phyloP scores from a whole-genome alignment of 768 basidiomycete species.

The Cantharellus anzutake region DNA sequence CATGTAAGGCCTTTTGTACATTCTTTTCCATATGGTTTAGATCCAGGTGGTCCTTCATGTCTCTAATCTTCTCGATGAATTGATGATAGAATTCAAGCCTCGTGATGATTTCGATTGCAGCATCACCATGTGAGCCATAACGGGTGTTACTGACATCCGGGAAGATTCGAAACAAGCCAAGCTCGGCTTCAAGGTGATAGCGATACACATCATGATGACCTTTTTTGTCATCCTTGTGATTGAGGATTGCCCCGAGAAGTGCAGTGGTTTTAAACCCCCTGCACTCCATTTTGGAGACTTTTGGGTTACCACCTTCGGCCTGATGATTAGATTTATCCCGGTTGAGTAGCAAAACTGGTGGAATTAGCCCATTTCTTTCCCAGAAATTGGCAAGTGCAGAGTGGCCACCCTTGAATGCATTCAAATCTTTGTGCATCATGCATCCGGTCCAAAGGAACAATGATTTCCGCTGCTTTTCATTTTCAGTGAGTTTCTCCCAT shows the following conservation, averaged over 20 bases:
- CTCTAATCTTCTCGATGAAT: slow-evolving; percentile 16
- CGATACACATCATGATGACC: slow-evolving; percentile 17
- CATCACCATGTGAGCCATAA: slow-evolving; percentile 18
- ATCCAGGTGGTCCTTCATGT: slow-evolving; percentile 15
- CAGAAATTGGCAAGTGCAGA: slow-evolving; percentile 16
- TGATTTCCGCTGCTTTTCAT: slow-evolving; percentile 9
- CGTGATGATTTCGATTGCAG: slow-evolving; percentile 13
- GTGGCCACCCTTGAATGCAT: slow-evolving; percentile 24
- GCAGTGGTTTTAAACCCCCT: slow-evolving; percentile 12
- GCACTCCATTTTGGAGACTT: slow-evolving; percentile 11
- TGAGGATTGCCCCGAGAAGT: slow-evolving; percentile 17
- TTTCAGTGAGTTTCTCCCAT: slow-evolving; percentile 8
- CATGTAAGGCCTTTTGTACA: slow-evolving; percentile 11
- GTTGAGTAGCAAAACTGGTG: slow-evolving; percentile 5
- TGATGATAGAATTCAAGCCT: slow-evolving; percentile 12
- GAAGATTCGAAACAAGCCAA: slow-evolving; percentile 14
- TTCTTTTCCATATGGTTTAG: slow-evolving; percentile 23
- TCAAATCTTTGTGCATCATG: slow-evolving; percentile 5
- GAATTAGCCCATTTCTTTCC: slow-evolving; percentile 17
- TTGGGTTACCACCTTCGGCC: slow-evolving; percentile 11
- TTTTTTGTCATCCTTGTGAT: slow-evolving; percentile 21
- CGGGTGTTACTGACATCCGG: slow-evolving; percentile 22
- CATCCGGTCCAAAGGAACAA: slow-evolving; percentile 23
- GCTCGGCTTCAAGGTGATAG: slow-evolving; percentile 11
- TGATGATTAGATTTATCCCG: slow-evolving; percentile 17